Conservation (phyloP, 352 stramenopile species). For the Plasmopara halstedii region DNA sequence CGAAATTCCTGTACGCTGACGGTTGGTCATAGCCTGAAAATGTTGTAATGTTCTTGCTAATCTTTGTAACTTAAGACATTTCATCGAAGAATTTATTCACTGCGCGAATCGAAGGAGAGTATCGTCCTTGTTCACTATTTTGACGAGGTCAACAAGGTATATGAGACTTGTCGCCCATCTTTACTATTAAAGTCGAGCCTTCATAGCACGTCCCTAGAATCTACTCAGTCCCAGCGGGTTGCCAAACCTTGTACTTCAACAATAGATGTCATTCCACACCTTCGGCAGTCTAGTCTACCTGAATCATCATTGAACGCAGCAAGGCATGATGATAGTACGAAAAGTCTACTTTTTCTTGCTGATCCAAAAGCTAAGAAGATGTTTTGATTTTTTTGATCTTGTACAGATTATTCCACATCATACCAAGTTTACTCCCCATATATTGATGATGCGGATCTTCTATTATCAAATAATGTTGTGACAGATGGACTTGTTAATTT, state of each 20-base stretch:
- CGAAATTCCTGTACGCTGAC: constrained; percentile 41
- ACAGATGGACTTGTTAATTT: constrained; percentile 21
- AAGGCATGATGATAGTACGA: constrained; percentile 47
- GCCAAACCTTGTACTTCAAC: constrained; percentile 1
- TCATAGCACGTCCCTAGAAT: background rate
- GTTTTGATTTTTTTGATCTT: background rate
- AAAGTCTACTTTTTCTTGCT: constrained; percentile 30
- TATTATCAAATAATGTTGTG: constrained; percentile 24
- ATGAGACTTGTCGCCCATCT: background rate
- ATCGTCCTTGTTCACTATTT: constrained; percentile 86
- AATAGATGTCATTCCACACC: background rate
- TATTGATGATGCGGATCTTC: constrained; percentile 17
- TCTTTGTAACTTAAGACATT: constrained; percentile 44
- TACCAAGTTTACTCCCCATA: constrained; percentile 4
- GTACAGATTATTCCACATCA: constrained; percentile 39
- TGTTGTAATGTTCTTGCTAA: background rate
- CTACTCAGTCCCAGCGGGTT: constrained; percentile 25
- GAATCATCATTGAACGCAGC: constrained; percentile 19
- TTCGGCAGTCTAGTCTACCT: constrained; percentile 1
- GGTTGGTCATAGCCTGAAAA: background rate
- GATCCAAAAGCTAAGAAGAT: background rate
- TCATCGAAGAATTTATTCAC: constrained; percentile 72
- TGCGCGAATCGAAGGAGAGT: constrained; percentile 55
- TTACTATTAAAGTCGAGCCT: constrained; percentile 1
- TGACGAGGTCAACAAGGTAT: constrained; percentile 58